Conservation (phyloP, 305 asterid species). For the Rubia tinctorum region DNA sequence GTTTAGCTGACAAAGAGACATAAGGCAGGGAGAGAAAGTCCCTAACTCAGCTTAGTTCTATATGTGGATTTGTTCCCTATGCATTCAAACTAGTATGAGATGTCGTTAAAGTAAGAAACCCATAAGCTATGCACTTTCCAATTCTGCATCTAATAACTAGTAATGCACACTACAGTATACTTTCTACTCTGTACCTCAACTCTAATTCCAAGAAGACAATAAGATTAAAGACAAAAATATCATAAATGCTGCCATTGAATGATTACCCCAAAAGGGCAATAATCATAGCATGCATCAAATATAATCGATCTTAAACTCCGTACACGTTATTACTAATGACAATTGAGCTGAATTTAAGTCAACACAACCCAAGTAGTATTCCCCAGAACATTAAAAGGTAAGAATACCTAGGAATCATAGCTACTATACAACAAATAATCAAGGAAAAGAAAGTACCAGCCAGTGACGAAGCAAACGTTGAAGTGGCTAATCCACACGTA, state of each 20-base stretch:
- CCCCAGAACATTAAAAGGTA: neutral
- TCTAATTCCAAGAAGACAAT: neutral
- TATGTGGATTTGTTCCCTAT: neutral
- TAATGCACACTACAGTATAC: neutral
- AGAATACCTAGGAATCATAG: neutral
- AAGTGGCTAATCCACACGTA: conserved; percentile 76
- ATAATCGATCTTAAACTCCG: neutral
- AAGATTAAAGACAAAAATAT: neutral
- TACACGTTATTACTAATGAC: neutral
- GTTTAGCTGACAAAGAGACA: neutral
- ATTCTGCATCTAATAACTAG: neutral
- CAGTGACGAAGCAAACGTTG: conserved; percentile 84
- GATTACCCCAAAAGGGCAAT: neutral
- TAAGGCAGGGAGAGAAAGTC: neutral
- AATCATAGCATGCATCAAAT: neutral
- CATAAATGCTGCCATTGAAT: neutral
- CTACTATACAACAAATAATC: neutral
- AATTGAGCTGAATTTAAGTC: neutral
- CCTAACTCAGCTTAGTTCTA: neutral
- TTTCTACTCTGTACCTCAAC: too few relatives aligned
- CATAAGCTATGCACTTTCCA: neutral
- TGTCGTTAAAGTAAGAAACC: neutral
- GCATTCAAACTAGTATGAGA: neutral
- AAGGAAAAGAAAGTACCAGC: conserved; percentile 38
- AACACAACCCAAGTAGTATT: too few relatives aligned